Evolutionary conservation across 352 stramenopile species (phyloP).

Genomic region (Phytopythium mirpurense): DNA sequence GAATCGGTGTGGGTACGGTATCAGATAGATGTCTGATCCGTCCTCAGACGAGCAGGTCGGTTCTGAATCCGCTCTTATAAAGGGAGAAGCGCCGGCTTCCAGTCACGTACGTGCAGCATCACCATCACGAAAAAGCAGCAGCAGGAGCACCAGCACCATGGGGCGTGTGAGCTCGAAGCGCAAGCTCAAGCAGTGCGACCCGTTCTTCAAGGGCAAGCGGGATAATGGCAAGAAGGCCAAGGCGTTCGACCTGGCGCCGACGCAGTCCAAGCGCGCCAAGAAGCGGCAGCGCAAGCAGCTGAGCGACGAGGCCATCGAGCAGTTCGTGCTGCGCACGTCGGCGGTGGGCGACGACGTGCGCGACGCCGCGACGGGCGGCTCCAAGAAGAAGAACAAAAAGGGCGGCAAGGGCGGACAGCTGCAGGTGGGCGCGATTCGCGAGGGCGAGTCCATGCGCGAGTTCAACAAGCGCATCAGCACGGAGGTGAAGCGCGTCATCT

Average conservation of each 20-base stretch:
- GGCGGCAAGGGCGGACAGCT: conserved; percentile 21
- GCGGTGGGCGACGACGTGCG: conserved; percentile 24
- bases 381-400: conserved; percentile 32
- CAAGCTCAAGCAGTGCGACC: conserved; percentile 85
- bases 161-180: conserved; percentile 67
- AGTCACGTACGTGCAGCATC: conserved; percentile 7
- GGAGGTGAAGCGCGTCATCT: conserved; percentile 82
- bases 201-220: conserved; percentile 82
- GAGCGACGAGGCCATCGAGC: conserved; percentile 57
- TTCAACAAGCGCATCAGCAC: conserved; percentile 84
- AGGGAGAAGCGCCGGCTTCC: conserved; percentile 12
- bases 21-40: neutral
- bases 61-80: conserved; percentile 9
- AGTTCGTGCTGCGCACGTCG: conserved; percentile 54
- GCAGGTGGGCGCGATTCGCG: conserved; percentile 50
- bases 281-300: conserved; percentile 68
- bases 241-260: conserved; percentile 62
- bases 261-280: conserved; percentile 71
- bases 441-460: conserved; percentile 73
- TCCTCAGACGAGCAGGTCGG: neutral
- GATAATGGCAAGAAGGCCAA: conserved; percentile 67
- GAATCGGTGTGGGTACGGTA: neutral
- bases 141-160: conserved; percentile 20
- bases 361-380: neutral
- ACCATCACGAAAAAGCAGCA: neutral